These are phyloP conservation scores for Pseudoturritis turrita DNA, from an alignment of 345 rosid species.

Conservation along the genomic window DNA sequence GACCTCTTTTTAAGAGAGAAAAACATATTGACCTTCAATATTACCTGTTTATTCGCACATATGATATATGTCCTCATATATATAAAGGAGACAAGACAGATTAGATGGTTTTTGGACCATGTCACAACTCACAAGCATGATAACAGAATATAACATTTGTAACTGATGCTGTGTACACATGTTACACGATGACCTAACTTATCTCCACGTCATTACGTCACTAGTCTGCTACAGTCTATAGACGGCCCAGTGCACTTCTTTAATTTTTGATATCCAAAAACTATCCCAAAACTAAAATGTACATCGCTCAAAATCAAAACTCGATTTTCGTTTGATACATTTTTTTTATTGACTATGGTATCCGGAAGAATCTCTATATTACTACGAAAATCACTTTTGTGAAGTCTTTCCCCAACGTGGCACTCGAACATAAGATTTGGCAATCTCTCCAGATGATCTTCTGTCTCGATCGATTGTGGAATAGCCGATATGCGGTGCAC, in stretches of 20 bases:
- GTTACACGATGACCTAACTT: slow-evolving; percentile 28
- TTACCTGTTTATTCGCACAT: not conserved
- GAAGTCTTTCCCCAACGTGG: not conserved
- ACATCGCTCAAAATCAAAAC: not conserved
- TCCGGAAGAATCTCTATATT: not conserved
- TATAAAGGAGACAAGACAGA: slow-evolving; percentile 23
- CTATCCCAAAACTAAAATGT: not conserved
- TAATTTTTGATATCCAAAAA: not conserved
- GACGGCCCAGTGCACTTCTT: not conserved
- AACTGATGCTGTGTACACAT: slow-evolving; percentile 15
- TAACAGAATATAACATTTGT: slow-evolving; percentile 18
- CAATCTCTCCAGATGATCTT: not conserved
- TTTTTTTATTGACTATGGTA: not conserved
- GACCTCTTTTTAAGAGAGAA: not conserved
- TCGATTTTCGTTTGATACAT: not conserved
- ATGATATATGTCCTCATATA: not conserved
- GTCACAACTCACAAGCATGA: slow-evolving; percentile 16
- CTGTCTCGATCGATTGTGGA: not conserved
- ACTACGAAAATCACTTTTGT: not conserved
- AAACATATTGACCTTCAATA: not conserved
- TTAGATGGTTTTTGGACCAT: slow-evolving; percentile 10
- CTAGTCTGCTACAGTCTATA: not conserved
- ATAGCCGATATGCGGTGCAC: slow-evolving; percentile 3
- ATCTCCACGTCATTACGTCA: slow-evolving; percentile 18
- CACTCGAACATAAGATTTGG: not conserved